Conservation (phyloP, 768 basidiomycete genomes). For the Tricholoma sp. region DNA sequence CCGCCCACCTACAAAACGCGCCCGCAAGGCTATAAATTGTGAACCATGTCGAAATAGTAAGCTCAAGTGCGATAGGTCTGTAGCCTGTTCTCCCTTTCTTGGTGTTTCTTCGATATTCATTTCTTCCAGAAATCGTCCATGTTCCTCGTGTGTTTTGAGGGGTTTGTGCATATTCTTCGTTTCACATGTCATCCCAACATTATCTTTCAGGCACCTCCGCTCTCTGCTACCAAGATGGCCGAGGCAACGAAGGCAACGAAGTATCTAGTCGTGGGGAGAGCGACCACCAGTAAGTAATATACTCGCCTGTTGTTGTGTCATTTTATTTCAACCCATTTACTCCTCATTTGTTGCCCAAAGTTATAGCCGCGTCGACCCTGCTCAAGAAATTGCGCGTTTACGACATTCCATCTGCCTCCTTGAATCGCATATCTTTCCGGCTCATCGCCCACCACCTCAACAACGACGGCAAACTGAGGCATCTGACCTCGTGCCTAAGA, state of each 20-base stretch:
- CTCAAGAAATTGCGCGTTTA: conserved; percentile 60
- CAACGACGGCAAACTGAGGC: conserved; percentile 34
- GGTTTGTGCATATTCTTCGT: conserved; percentile 36
- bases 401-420: conserved; percentile 65
- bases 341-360: conserved; percentile 18
- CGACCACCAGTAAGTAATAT: conserved; percentile 49
- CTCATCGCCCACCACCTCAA: conserved; percentile 31
- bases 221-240: conserved; percentile 72
- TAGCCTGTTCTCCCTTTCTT: conserved; percentile 8
- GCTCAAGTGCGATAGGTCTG: conserved; percentile 82
- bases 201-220: conserved; percentile 62
- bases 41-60: conserved; percentile 85
- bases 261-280: conserved; percentile 46
- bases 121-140: conserved; percentile 68
- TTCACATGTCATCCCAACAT: conserved; percentile 1
- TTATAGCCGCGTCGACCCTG: conserved; percentile 52
- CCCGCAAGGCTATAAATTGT: conserved; percentile 85
- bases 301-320: neutral
- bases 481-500: conserved; percentile 42
- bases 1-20: conserved; percentile 72
- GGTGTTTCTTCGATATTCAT: conserved; percentile 11
- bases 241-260: conserved; percentile 55
- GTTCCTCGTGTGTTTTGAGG: conserved; percentile 80
- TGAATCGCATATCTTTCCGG: conserved; percentile 53
- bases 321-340: neutral